A percentile compares a stretch with the other conserved stretches of the same genome.
These are phyloP conservation scores for Lobulomyces angularis DNA, from an alignment of 192 early-diverging fungal species.

Conservation along the genomic window DNA sequence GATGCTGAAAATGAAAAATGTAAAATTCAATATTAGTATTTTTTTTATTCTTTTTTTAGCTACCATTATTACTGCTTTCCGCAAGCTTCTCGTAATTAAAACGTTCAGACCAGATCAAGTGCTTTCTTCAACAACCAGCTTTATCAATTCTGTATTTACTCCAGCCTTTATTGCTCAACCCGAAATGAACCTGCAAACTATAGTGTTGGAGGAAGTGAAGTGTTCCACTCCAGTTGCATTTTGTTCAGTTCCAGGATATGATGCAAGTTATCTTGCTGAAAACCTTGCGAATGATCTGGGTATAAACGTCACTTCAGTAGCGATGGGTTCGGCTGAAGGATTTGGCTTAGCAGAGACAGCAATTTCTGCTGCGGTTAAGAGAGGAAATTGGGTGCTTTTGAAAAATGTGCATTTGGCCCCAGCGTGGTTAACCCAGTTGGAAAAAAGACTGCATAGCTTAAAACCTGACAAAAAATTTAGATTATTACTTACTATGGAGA, in stretches of 20 bases:
- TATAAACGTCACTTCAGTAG: constrained; percentile 62
- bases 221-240: constrained; percentile 75
- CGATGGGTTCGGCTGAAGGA: constrained; percentile 97
- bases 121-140: constrained; percentile 52
- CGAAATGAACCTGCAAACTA: constrained; percentile 55
- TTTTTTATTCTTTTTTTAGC: not conserved
- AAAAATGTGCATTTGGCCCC: constrained; percentile 98
- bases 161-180: constrained; percentile 27
- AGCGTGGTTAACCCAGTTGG: constrained; percentile 83
- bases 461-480: constrained; percentile 77
- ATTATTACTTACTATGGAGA: constrained; percentile 96
- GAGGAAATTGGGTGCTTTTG: constrained; percentile 88
- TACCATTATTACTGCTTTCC: constrained; percentile 47
- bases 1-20: constrained; percentile 6
- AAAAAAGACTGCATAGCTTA: constrained; percentile 83
- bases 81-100: constrained; percentile 69
- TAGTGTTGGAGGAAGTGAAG: constrained; percentile 61
- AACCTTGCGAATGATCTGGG: constrained; percentile 60
- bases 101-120: constrained; percentile 81
- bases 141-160: constrained; percentile 62
- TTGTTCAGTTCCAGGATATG: constrained; percentile 86
- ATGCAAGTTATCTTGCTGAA: constrained; percentile 91
- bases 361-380: constrained; percentile 66
- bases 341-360: constrained; percentile 78
- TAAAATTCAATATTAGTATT: constrained; percentile 7